Evolutionary conservation across 257 asterid genomes (phyloP).

Genomic region (Plantago major): DNA sequence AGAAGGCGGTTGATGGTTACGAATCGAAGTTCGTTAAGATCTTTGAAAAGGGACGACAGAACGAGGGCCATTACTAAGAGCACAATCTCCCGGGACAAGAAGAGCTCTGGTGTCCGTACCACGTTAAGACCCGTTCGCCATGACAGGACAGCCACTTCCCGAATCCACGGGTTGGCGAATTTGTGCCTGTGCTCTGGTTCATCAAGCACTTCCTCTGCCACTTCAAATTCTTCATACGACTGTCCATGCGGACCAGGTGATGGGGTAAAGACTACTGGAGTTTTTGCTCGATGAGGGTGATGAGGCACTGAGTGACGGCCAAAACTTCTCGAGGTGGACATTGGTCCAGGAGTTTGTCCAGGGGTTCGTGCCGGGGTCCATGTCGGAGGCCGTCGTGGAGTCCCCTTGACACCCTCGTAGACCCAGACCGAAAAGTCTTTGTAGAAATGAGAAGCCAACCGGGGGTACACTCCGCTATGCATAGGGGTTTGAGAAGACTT

Average conservation of each 20-base stretch:
- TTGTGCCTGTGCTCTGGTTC: constrained; percentile 58
- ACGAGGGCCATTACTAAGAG: constrained; percentile 68
- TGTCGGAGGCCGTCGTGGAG: constrained; percentile 72
- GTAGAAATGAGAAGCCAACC: constrained; percentile 83
- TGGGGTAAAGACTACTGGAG: constrained; percentile 38
- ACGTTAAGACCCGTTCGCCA: constrained; percentile 79
- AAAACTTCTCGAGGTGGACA: constrained; percentile 39
- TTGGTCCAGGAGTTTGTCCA: constrained; percentile 31
- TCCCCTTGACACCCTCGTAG: constrained; percentile 66
- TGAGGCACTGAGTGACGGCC: constrained; percentile 28
- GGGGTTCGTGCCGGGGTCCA: constrained; percentile 76
- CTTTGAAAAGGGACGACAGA: constrained; percentile 61
- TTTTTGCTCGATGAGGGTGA: constrained; percentile 27
- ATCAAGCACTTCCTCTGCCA: constrained; percentile 54
- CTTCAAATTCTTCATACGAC: constrained; percentile 46
- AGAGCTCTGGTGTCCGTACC: constrained; percentile 76
- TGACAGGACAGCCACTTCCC: constrained; percentile 68
- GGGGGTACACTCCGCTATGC: constrained; percentile 50
- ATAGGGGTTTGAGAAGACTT: constrained; percentile 40
- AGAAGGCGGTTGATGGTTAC: constrained; percentile 58
- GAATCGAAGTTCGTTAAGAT: constrained; percentile 34
- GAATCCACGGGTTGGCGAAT: constrained; percentile 77
- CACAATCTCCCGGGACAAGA: constrained; percentile 72
- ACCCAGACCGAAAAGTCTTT: constrained; percentile 77
- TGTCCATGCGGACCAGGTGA: constrained; percentile 27